These are phyloP conservation scores for Exophiala sideris DNA, from an alignment of 2,329 filamentous ascomycete species.

Conservation along the genomic window DNA sequence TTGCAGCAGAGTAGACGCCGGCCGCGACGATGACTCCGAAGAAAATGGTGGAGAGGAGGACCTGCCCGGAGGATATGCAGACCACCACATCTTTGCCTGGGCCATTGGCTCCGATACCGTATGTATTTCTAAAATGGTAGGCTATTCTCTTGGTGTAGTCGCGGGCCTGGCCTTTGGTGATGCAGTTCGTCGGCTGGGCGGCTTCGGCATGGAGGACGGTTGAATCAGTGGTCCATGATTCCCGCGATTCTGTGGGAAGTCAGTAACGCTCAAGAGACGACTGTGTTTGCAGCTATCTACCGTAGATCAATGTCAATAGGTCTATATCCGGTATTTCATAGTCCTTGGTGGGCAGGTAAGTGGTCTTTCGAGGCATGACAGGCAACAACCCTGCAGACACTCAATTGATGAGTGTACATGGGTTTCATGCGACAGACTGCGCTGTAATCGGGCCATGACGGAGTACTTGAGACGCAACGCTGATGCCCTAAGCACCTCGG, in stretches of 20 bases:
- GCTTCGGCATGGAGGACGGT: slow-evolving; percentile 58
- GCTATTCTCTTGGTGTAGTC: slow-evolving; percentile 53
- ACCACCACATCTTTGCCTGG: slow-evolving; percentile 54
- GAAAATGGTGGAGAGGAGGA: slow-evolving; percentile 52
- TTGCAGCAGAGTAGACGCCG: slow-evolving; percentile 52
- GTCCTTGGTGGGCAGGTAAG: slow-evolving; percentile 25
- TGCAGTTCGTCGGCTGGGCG: slow-evolving; percentile 48
- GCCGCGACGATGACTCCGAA: slow-evolving; percentile 58
- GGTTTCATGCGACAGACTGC: too few relatives aligned
- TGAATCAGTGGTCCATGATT: slow-evolving; percentile 39
- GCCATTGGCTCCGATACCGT: slow-evolving; percentile 51
- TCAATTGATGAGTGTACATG: too few relatives aligned
- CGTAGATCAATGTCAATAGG: slow-evolving; percentile 24
- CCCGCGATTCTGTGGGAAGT: slow-evolving; percentile 13
- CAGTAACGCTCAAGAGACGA: not conserved
- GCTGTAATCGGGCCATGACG: too few relatives aligned
- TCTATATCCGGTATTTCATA: slow-evolving; percentile 25
- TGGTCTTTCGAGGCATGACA: slow-evolving; percentile 8
- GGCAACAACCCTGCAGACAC: too few relatives aligned
- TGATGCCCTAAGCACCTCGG: too few relatives aligned
- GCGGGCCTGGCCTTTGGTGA: slow-evolving; percentile 54
- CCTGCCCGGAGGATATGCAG: slow-evolving; percentile 56
- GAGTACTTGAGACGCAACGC: too few relatives aligned
- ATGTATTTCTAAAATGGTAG: slow-evolving; percentile 53
- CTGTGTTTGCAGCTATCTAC: slow-evolving; percentile 2